phyloP scores from a whole-genome alignment of 208 protist genomes.

The Wallacemonas sp. region DNA sequence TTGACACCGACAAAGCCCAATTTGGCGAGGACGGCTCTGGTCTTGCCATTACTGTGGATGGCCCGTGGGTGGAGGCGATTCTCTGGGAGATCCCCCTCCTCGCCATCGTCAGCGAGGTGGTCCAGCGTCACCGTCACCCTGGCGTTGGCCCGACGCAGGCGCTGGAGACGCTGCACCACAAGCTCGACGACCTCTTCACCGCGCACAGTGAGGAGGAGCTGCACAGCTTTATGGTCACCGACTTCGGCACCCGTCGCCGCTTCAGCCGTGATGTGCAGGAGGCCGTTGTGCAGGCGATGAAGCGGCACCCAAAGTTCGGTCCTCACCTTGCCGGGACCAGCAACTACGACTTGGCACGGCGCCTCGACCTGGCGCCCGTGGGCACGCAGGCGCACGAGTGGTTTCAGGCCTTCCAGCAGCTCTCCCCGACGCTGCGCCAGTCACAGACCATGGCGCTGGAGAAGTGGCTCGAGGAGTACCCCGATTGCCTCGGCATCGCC shows the following conservation, averaged over 20 bases:
- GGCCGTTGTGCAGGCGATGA: conserved; percentile 54
- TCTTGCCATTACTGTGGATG: conserved; percentile 61
- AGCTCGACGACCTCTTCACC: conserved; percentile 65
- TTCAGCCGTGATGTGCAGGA: conserved; percentile 83
- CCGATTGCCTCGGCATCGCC: conserved; percentile 71
- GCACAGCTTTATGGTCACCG: conserved; percentile 50
- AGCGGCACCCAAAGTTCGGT: conserved; percentile 48
- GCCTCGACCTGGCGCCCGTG: conserved; percentile 49
- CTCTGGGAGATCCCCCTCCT: conserved; percentile 87
- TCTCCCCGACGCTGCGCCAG: conserved; percentile 53
- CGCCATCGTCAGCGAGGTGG: conserved; percentile 78
- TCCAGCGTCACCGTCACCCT: conserved; percentile 54
- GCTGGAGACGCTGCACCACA: conserved; percentile 38
- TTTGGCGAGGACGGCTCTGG: conserved; percentile 44
- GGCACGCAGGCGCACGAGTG: conserved; percentile 90
- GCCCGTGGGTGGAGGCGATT: conserved; percentile 87
- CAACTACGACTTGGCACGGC: conserved; percentile 82
- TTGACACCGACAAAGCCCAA: conserved; percentile 10
- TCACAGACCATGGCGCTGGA: conserved; percentile 74
- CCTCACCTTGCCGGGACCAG: conserved; percentile 73
- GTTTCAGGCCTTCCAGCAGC: conserved; percentile 91
- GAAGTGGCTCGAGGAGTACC: conserved; percentile 84
- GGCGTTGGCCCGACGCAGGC: conserved; percentile 44
- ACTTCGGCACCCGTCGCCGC: conserved; percentile 86
- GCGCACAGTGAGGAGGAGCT: conserved; percentile 40